These are phyloP conservation scores for Pseudocercospora fuligena DNA, from an alignment of 2,329 filamentous ascomycete species.

Conservation along the genomic window DNA sequence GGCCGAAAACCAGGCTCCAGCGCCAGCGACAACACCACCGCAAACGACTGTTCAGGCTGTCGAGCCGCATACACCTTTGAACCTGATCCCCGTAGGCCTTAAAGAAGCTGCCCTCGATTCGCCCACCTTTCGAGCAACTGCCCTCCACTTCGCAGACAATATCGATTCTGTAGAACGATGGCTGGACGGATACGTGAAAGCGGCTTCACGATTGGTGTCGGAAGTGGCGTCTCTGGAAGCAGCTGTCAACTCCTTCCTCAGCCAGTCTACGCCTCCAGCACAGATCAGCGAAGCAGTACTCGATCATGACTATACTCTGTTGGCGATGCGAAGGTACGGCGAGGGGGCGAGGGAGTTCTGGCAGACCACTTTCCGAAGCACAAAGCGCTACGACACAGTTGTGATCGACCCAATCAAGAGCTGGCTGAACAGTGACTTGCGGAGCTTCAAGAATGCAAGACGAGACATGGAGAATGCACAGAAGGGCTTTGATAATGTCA, in stretches of 20 bases:
- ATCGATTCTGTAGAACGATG: constrained; percentile 89
- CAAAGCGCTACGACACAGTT: constrained; percentile 76
- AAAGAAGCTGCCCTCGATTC: constrained; percentile 97
- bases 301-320: constrained; percentile 92
- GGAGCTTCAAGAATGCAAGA: constrained; percentile 83
- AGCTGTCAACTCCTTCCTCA: constrained; percentile 75
- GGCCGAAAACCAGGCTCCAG: background rate
- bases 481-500: constrained; percentile 78
- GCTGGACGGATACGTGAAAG: constrained; percentile 75
- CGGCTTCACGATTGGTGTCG: constrained; percentile 64
- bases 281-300: constrained; percentile 81
- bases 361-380: constrained; percentile 72
- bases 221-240: constrained; percentile 78
- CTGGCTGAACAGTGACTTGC: constrained; percentile 80
- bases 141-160: constrained; percentile 87
- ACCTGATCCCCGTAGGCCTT: constrained; percentile 57
- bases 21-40: background rate
- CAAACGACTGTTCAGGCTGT: background rate
- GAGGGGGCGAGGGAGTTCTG: constrained; percentile 90
- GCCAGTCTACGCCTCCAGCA: constrained; percentile 73
- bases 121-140: constrained; percentile 88
- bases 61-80: constrained; percentile 22
- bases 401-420: constrained; percentile 80
- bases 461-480: constrained; percentile 78
- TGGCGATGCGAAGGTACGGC: constrained; percentile 81